Base-by-base conservation (phyloP, 495 filamentous ascomycete species). In the Penicillium paradoxum region DNA sequence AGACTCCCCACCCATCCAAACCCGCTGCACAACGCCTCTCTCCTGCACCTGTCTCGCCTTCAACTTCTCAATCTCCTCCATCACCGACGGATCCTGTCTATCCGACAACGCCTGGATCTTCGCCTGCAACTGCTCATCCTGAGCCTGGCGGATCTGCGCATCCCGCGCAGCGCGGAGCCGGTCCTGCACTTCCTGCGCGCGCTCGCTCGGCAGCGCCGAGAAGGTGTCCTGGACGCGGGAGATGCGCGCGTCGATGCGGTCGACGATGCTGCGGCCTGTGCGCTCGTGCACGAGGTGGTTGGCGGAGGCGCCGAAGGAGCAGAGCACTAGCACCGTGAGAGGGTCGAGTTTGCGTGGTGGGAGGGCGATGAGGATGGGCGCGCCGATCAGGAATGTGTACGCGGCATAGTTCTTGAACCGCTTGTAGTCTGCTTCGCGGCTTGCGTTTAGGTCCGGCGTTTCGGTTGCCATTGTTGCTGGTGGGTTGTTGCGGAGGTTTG, bases 311-410 rank as follows among this genome's bases (percentile, higher is more conserved):
- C 79, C 69, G 71, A 82, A 89, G 7, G 80, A 74, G 49, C 72
- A 71, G 37, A 71, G 73, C 2, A 89, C 78, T 15, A 83, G 77
- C 56, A 88, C 73, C 51, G 86, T 75, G 37, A 77, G 66, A 48
- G 73, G 66, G 65, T 79, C 88, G 39, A 95, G 71, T 65, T 89
- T 90, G 38, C 91, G 86, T 0, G 90, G 88, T 3, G 92, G 92
- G 13, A 96, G 77, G 51, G 82, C 70, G 45, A 87, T 78, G 32
- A 90, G 81, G 45, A 87, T 59, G 1, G 91, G 89, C 33, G 83
- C 82, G 24, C 81, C 74, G 49, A 95, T 56, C 46, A 92, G 73
- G 60, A 86, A 79, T 45, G 69, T 77, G 8, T 84, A 60, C 9
- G 89, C 83, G 46, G 79, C 59, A 62, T 80, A 79, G 74, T 82